These are phyloP conservation scores for Cavenderia fasciculata DNA, from an alignment of 78 protist species.

Conservation along the genomic window DNA sequence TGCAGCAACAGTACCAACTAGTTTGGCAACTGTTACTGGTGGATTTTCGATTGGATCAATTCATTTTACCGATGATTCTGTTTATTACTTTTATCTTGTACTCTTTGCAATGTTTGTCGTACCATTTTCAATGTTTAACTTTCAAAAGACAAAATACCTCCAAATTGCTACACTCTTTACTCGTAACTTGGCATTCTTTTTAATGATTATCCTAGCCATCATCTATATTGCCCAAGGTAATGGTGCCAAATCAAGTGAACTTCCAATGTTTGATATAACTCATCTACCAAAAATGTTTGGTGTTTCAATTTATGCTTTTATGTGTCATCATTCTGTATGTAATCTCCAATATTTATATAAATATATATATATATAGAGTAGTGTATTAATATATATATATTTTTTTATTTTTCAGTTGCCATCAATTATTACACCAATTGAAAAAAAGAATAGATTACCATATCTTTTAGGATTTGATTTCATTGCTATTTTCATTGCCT, in stretches of 20 bases:
- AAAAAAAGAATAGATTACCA: constrained; percentile 31
- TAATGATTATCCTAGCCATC: constrained; percentile 82
- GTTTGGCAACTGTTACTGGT: constrained; percentile 54
- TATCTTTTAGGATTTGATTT: constrained; percentile 68
- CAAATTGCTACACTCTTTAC: constrained; percentile 74
- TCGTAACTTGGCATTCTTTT: constrained; percentile 75
- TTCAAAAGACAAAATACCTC: constrained; percentile 83
- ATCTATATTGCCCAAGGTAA: constrained; percentile 57
- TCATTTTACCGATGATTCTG: not conserved
- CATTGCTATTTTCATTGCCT: constrained; percentile 38
- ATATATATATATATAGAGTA: not conserved
- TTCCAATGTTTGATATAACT: constrained; percentile 42
- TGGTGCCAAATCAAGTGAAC: constrained; percentile 25
- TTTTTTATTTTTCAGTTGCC: constrained; percentile 34
- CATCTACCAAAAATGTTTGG: constrained; percentile 78
- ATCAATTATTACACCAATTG: constrained; percentile 75
- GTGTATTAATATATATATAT: not conserved
- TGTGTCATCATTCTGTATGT: constrained; percentile 89
- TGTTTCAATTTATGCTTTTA: constrained; percentile 78
- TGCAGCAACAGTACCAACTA: constrained; percentile 63
- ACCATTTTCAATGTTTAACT: constrained; percentile 54
- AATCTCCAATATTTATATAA: not conserved
- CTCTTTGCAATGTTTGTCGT: constrained; percentile 69
- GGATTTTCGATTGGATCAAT: constrained; percentile 7
- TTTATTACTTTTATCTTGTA: constrained; percentile 60